Evolutionary conservation across 2,329 filamentous ascomycete genomes (phyloP).

Genomic region (Trichoderma sp.): DNA sequence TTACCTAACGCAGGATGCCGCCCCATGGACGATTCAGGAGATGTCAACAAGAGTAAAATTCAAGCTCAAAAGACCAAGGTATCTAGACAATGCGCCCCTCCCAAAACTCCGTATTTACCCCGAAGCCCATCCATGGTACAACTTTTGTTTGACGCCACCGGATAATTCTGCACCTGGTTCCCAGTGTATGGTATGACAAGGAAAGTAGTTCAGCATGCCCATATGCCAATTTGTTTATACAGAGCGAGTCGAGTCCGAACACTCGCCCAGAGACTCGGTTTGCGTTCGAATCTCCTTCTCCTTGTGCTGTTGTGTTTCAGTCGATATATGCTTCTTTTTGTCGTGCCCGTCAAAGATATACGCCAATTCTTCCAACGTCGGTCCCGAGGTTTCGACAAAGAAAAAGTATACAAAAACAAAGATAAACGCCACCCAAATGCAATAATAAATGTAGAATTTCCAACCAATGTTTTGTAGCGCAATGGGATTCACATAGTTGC

Average conservation of each 20-base stretch:
- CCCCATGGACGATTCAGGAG: background rate
- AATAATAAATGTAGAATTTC: constrained; percentile 47
- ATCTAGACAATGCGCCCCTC: background rate
- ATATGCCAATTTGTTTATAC: background rate
- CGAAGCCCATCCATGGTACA: background rate
- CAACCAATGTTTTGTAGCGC: constrained; percentile 42
- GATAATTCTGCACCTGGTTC: background rate
- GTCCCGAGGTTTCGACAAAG: constrained; percentile 43
- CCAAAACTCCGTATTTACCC: background rate
- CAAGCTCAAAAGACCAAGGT: background rate
- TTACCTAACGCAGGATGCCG: background rate
- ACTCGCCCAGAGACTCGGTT: constrained; percentile 15
- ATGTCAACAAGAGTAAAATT: background rate
- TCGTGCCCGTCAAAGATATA: constrained; percentile 38
- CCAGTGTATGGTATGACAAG: background rate
- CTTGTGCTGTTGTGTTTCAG: constrained; percentile 33
- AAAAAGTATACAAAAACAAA: constrained; percentile 45
- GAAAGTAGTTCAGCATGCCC: background rate
- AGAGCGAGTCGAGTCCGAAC: constrained; percentile 17
- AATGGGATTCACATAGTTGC: constrained; percentile 44
- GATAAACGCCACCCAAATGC: constrained; percentile 42
- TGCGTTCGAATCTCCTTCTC: constrained; percentile 20
- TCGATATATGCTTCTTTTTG: constrained; percentile 33
- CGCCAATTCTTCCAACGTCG: constrained; percentile 40
- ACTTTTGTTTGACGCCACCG: background rate